A percentile compares a stretch with the other conserved stretches of the same genome.
Evolutionary conservation across 225 moss, liverwort and hornwort species (phyloP).

Genomic region (Neckera pumila): DNA sequence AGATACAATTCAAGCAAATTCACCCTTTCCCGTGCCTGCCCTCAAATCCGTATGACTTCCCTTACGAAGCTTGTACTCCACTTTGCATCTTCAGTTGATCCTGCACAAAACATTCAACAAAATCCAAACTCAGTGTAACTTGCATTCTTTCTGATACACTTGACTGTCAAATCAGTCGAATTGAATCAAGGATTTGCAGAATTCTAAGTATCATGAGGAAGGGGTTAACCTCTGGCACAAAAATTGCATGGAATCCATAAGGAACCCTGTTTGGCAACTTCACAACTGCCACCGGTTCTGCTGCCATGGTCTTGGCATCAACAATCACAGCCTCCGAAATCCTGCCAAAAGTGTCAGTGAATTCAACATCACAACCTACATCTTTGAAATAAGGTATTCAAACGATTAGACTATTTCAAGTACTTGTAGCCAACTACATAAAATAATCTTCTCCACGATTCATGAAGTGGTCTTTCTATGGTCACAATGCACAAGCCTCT

Average conservation of each 20-base stretch:
- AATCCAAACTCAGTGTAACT: background rate
- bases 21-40: too few species aligned
- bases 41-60: background rate
- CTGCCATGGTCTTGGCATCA: constrained; percentile 50
- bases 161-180: background rate
- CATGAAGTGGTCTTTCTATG: background rate
- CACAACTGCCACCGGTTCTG: constrained; percentile 43
- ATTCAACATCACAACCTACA: background rate
- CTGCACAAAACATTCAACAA: background rate
- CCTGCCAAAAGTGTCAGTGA: background rate
- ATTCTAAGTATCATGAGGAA: background rate
- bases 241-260: constrained; percentile 54
- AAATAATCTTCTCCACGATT: too few species aligned
- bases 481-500: background rate
- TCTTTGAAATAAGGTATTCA: background rate
- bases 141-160: background rate
- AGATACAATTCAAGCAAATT: background rate
- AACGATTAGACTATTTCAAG: too few species aligned
- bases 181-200: background rate
- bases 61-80: background rate
- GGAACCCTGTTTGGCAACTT: constrained; percentile 37
- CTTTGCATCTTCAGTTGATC: background rate
- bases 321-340: constrained; percentile 44
- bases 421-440: too few species aligned
- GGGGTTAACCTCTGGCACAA: constrained; percentile 35